Evolutionary conservation across 768 basidiomycete species (phyloP), one percentile per base, ranked within the genome.

Genomic region (Phanerochaete carnosa): DNA sequence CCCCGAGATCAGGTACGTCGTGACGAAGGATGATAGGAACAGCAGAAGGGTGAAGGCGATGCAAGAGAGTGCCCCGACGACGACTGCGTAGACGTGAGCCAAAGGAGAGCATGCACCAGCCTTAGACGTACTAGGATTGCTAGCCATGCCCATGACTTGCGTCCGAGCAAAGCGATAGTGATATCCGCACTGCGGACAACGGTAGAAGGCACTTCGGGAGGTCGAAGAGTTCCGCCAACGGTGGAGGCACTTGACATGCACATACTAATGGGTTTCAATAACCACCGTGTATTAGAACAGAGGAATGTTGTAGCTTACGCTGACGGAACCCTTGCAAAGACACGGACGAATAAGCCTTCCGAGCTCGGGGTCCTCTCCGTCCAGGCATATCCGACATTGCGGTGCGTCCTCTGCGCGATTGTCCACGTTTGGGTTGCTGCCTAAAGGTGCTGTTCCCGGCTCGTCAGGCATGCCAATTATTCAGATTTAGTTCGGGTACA

Each of bases 351-450:
- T 92, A 64, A 95, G 82, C 57, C 86, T 83, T 2, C 94, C 94
- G 43, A 89, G 75, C 26, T 82, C 79, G 0, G 64, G 69, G 64
- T 89, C 87, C 25, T 83, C 81, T 3, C 89, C 87, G 39, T 89
- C 88, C 28, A 93, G 78, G 70, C 94, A 95, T 49, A 95, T 95
- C 56, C 94, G 81, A 68, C 94, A 95, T 69, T 90, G 89, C 67
- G 82, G 88, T 67, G 63, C 25, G 23, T 60, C 59, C 35, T 58
- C 61, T 54, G 45, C 51, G 23, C 32, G 59, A 6, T 11, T 54
- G 43, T 58, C 55, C 23, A 5, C 46, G 15, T 11, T 7, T 19
- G 4, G 32, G 23, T 52, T 22, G 35, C 26, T 29, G 52, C 45
- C 13, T n/a, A 28, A 19, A 25, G 35, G 3, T 3, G 9, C 28